A percentile compares a stretch with the other conserved stretches of the same genome.
Conservation (phyloP, 805 yeast species). For the Candida alai region DNA sequence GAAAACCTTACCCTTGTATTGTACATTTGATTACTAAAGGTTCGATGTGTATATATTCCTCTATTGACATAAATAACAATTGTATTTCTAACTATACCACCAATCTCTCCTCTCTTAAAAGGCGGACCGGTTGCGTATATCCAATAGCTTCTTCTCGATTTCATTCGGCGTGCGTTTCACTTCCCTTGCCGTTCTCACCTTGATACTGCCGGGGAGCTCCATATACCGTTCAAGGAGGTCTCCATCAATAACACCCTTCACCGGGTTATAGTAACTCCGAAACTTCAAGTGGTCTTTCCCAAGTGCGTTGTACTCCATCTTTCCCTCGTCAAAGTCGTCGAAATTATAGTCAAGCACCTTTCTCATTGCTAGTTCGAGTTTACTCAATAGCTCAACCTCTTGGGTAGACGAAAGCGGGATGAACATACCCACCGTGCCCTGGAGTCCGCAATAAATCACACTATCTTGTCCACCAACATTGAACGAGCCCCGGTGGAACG, state of each 20-base stretch:
- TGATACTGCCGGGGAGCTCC: constrained; percentile 28
- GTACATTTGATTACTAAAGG: no score
- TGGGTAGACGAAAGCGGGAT: constrained; percentile 60
- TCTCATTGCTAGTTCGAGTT: constrained; percentile 48
- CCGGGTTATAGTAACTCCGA: constrained; percentile 81
- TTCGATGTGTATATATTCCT: no score
- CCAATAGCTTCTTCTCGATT: constrained; percentile 49
- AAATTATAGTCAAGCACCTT: constrained; percentile 22
- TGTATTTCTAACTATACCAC: constrained; percentile 1
- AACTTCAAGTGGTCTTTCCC: constrained; percentile 67
- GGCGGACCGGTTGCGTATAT: constrained; percentile 44
- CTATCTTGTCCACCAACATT: constrained; percentile 57
- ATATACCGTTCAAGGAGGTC: constrained; percentile 68
- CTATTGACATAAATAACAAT: neutral
- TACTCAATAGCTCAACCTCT: constrained; percentile 58
- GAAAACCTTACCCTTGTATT: no score
- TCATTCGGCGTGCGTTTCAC: constrained; percentile 48
- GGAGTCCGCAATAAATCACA: constrained; percentile 69
- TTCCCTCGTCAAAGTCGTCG: constrained; percentile 21
- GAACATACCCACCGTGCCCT: constrained; percentile 76
- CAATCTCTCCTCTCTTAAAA: constrained; percentile 14
- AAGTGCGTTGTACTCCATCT: constrained; percentile 35
- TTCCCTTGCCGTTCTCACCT: constrained; percentile 34
- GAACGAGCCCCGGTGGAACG: constrained; percentile 54
- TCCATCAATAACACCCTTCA: constrained; percentile 77